Evolutionary conservation across 371 early-diverging fungal genomes (phyloP).

Genomic region (Mucor irregularis): DNA sequence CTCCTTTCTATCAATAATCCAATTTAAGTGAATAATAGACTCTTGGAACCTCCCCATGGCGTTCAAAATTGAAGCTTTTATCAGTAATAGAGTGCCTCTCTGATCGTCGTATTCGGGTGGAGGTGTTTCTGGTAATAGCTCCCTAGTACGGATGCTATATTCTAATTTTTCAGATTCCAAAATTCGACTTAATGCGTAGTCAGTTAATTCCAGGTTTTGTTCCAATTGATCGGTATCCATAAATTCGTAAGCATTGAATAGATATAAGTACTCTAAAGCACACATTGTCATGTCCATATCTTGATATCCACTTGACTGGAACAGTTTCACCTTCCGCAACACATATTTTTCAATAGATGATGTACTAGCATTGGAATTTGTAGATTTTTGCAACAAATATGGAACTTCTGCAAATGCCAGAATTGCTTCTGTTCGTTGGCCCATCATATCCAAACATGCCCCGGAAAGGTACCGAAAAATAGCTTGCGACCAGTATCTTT

Average conservation of each 20-base stretch:
- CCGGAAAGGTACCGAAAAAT: constrained; percentile 54
- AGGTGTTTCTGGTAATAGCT: constrained; percentile 44
- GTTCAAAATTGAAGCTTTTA: constrained; percentile 43
- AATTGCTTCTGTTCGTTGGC: constrained; percentile 39
- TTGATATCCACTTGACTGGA: constrained; percentile 52
- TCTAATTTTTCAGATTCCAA: constrained; percentile 43
- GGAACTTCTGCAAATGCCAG: constrained; percentile 39
- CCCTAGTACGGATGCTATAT: constrained; percentile 38
- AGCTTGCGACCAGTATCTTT: constrained; percentile 50
- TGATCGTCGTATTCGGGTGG: constrained; percentile 44
- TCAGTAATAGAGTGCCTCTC: constrained; percentile 36
- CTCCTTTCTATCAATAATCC: constrained; percentile 58
- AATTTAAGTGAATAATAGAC: constrained; percentile 50
- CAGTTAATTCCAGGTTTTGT: constrained; percentile 41
- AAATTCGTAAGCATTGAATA: constrained; percentile 58
- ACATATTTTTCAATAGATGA: constrained; percentile 59
- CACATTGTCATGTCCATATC: constrained; percentile 53
- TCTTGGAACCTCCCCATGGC: constrained; percentile 39
- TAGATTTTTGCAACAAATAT: constrained; percentile 22
- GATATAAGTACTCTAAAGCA: constrained; percentile 57
- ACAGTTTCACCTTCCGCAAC: constrained; percentile 48
- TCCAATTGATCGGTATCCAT: constrained; percentile 47
- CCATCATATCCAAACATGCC: constrained; percentile 49
- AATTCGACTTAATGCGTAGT: constrained; percentile 37
- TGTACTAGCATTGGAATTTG: constrained; percentile 31